A percentile compares a stretch with the other conserved stretches of the same genome.
Conservation (phyloP, 2,329 filamentous ascomycete genomes). For the Alternaria incomplexa region DNA sequence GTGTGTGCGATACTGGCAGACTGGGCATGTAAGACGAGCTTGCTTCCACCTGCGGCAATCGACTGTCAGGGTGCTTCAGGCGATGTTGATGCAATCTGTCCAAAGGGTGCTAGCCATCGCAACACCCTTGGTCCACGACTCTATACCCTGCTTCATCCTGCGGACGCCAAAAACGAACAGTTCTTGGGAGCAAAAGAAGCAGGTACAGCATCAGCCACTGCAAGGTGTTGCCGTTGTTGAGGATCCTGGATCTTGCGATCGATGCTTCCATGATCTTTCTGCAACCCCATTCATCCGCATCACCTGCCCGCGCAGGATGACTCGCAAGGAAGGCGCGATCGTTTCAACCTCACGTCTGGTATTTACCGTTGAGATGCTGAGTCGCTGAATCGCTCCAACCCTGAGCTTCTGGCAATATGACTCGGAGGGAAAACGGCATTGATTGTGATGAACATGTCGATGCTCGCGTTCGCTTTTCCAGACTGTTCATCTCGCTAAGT, state of each 20-base stretch:
- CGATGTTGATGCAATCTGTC: neutral
- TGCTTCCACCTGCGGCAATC: neutral
- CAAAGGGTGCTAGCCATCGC: neutral
- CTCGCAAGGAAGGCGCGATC: neutral
- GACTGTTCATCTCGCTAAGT: neutral
- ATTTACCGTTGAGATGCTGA: neutral
- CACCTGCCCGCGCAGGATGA: neutral
- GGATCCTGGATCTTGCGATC: neutral
- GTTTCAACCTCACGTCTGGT: neutral
- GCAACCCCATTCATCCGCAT: neutral
- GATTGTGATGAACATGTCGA: neutral
- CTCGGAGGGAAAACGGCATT: neutral
- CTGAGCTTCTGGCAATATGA: neutral
- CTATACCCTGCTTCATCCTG: neutral
- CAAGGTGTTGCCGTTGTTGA: neutral
- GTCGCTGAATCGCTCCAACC: neutral
- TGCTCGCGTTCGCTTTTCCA: neutral
- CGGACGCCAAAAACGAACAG: neutral
- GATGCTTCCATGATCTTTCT: neutral
- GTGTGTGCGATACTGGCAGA: neutral
- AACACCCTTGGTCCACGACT: neutral
- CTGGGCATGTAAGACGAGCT: neutral
- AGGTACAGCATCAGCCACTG: neutral
- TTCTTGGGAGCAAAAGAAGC: neutral
- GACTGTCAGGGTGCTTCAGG: neutral